A percentile compares a stretch with the other conserved stretches of the same genome.
Conservation (phyloP, 768 basidiomycete genomes). For the Xerocomus spinulosus region DNA sequence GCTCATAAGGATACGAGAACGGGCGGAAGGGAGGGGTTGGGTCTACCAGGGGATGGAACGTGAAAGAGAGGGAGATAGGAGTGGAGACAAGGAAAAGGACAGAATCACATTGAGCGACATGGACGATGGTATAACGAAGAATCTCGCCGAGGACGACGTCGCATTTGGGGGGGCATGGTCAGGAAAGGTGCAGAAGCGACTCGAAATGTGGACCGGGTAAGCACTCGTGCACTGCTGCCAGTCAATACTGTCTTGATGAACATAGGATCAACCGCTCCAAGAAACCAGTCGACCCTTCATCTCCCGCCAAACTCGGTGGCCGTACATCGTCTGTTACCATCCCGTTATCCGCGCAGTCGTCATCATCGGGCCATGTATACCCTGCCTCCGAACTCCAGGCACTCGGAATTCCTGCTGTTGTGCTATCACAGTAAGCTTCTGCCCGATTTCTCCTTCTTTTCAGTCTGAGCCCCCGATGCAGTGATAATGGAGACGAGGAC, state of each 20-base stretch:
- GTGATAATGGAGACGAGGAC: slow-evolving; percentile 47
- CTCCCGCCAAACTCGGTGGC: slow-evolving; percentile 20
- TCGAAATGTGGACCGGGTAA: slow-evolving; percentile 48
- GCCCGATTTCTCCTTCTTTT: neutral
- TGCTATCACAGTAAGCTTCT: slow-evolving; percentile 36
- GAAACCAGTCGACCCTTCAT: slow-evolving; percentile 24
- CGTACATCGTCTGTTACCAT: slow-evolving; percentile 28
- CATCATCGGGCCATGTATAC: slow-evolving; percentile 30
- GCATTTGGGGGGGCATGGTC: slow-evolving; percentile 36
- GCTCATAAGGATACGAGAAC: slow-evolving; percentile 27
- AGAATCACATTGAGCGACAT: slow-evolving; percentile 28
- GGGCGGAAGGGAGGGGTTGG: slow-evolving; percentile 21
- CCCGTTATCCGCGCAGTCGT: slow-evolving; percentile 33
- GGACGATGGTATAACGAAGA: slow-evolving; percentile 24
- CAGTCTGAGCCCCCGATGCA: neutral
- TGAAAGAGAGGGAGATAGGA: slow-evolving; percentile 26
- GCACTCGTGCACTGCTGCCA: slow-evolving; percentile 12
- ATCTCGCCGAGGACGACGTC: slow-evolving; percentile 28
- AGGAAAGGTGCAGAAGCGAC: slow-evolving; percentile 42
- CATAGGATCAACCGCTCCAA: slow-evolving; percentile 34
- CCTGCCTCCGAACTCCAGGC: slow-evolving; percentile 24
- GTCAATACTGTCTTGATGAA: slow-evolving; percentile 6
- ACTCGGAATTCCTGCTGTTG: slow-evolving; percentile 35
- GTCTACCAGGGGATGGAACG: slow-evolving; percentile 16
- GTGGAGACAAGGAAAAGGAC: slow-evolving; percentile 27